Percentiles rank a stretch among this genome's conserved stretches.
phyloP scores from a whole-genome alignment of 495 filamentous ascomycete genomes.

The Lophiotrema nucula region DNA sequence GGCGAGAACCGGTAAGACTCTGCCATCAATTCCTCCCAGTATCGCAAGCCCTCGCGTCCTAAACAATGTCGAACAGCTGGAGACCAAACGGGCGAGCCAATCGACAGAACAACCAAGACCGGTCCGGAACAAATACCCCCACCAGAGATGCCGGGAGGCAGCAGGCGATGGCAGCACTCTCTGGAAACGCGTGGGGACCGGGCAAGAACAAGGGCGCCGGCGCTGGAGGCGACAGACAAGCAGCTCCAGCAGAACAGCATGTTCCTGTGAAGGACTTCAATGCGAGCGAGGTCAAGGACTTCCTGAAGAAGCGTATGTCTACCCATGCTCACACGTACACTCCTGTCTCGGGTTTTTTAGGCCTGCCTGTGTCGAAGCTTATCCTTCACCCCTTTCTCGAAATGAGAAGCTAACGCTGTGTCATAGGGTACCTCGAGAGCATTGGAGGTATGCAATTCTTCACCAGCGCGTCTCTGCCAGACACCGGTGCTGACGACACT shows the following conservation, averaged over 20 bases:
- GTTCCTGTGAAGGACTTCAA: constrained; percentile 33
- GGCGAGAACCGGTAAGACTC: constrained; percentile 33
- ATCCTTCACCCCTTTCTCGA: too few species aligned
- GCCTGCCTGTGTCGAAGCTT: neutral
- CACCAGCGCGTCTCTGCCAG: neutral
- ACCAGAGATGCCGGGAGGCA: constrained; percentile 22
- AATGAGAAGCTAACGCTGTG: constrained; percentile 11
- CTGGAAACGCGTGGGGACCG: constrained; percentile 29
- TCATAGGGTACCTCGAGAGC: constrained; percentile 17
- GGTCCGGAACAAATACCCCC: constrained; percentile 30
- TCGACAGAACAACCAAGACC: constrained; percentile 17
- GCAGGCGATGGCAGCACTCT: constrained; percentile 15
- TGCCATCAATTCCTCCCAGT: too few species aligned
- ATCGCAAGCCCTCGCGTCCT: neutral
- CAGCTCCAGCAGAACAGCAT: constrained; percentile 22
- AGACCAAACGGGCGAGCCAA: constrained; percentile 14
- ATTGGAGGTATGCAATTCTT: constrained; percentile 12
- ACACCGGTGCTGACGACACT: constrained; percentile 4
- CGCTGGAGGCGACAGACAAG: constrained; percentile 7
- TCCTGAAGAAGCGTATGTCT: constrained; percentile 34
- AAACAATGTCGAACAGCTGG: constrained; percentile 8
- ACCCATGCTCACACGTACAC: neutral
- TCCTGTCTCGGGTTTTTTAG: neutral
- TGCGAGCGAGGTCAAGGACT: constrained; percentile 31
- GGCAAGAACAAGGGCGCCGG: constrained; percentile 27